A percentile compares a stretch with the other conserved stretches of the same genome.
Evolutionary conservation across 352 stramenopile species (phyloP).

Genomic region (Ophiocytium majus): DNA sequence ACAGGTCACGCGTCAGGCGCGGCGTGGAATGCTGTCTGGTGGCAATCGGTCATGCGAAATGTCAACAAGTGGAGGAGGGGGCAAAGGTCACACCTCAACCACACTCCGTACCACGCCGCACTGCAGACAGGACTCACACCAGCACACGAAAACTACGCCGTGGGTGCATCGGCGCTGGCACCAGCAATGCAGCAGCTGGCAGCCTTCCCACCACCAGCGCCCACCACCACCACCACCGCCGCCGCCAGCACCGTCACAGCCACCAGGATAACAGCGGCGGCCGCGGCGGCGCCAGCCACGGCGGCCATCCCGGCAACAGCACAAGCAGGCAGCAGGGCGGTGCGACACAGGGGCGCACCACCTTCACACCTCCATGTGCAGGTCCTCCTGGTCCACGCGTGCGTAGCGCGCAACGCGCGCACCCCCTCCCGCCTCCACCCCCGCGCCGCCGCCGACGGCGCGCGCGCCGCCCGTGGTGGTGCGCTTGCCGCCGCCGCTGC

Average conservation of each 20-base stretch:
- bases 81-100: too few relatives aligned
- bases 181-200: neutral
- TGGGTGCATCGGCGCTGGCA: too few relatives aligned
- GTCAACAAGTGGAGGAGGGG: too few relatives aligned
- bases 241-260: neutral
- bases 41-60: neutral
- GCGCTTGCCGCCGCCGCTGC: neutral
- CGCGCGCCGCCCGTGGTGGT: neutral
- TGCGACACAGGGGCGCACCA: neutral
- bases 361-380: conserved; percentile 20
- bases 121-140: too few relatives aligned
- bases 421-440: neutral
- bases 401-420: neutral
- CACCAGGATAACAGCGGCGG: neutral
- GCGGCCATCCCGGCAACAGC: too few relatives aligned
- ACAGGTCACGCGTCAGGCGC: neutral
- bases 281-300: too few relatives aligned
- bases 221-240: neutral
- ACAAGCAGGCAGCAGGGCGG: too few relatives aligned
- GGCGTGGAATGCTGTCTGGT: neutral
- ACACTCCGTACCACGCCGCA: too few relatives aligned
- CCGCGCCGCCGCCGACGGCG: neutral
- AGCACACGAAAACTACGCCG: too few relatives aligned
- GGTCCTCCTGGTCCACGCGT: neutral
- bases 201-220: neutral